A percentile compares a stretch with the other conserved stretches of the same genome.
These are phyloP conservation scores for Syzygium grande DNA, from an alignment of 345 rosid species.

Conservation along the genomic window DNA sequence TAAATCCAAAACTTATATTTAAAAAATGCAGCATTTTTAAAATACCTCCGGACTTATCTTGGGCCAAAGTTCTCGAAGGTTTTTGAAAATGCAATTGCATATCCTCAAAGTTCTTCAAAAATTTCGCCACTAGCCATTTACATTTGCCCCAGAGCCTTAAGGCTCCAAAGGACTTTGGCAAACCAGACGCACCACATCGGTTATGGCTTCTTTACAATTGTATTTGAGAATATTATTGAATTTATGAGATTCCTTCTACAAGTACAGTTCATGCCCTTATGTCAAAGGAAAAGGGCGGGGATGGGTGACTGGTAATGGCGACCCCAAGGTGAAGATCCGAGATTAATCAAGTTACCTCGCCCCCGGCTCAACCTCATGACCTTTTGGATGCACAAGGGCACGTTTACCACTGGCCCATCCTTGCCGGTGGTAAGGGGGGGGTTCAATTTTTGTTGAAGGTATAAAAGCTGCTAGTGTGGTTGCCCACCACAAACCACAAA, in stretches of 20 bases:
- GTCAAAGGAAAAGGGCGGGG: neutral
- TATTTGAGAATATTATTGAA: neutral
- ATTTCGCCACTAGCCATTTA: too few relatives aligned
- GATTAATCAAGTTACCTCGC: neutral
- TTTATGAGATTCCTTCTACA: neutral
- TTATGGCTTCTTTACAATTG: neutral
- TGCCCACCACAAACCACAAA: neutral
- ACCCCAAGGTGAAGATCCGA: neutral
- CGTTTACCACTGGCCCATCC: neutral
- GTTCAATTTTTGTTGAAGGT: neutral
- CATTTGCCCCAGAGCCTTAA: too few relatives aligned
- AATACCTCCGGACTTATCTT: too few relatives aligned
- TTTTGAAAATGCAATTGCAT: too few relatives aligned
- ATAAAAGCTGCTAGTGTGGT: neutral
- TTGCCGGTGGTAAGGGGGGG: neutral
- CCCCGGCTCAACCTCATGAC: neutral
- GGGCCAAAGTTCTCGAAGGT: too few relatives aligned
- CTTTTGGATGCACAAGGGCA: neutral
- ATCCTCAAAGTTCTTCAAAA: too few relatives aligned
- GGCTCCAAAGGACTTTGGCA: too few relatives aligned
- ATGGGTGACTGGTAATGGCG: neutral
- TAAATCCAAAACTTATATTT: too few relatives aligned
- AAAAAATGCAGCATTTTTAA: too few relatives aligned
- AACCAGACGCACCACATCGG: neutral
- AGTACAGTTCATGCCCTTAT: neutral